Conservation (phyloP, 208 protist genomes). For the Leishmania tropica region DNA sequence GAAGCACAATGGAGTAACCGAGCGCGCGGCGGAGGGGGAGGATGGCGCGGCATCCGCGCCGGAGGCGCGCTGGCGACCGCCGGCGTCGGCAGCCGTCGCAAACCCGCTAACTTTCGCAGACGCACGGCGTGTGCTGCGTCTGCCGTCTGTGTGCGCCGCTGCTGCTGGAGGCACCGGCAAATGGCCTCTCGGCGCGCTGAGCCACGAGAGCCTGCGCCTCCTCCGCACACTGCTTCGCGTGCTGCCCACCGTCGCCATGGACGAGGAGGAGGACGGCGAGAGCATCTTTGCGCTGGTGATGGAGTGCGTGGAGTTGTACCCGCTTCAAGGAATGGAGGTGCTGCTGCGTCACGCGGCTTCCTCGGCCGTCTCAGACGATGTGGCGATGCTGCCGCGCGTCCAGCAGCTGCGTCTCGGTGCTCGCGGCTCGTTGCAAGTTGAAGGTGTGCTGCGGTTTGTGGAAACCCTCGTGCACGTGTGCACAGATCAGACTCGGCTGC, state of each 20-base stretch:
- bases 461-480: slow-evolving; percentile 55
- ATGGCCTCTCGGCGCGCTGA: slow-evolving; percentile 31
- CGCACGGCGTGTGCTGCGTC: slow-evolving; percentile 25
- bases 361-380: slow-evolving; percentile 26
- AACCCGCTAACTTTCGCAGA: slow-evolving; percentile 27
- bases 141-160: slow-evolving; percentile 14
- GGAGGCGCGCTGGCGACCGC: slow-evolving; percentile 20
- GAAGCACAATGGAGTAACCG: neutral
- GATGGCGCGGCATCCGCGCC: neutral
- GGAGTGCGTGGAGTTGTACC: slow-evolving; percentile 47
- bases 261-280: slow-evolving; percentile 56
- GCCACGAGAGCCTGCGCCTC: slow-evolving; percentile 43
- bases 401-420: slow-evolving; percentile 21
- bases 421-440: slow-evolving; percentile 28
- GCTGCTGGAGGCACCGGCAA: neutral
- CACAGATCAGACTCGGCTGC: slow-evolving; percentile 50
- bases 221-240: slow-evolving; percentile 49
- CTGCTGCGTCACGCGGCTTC: slow-evolving; percentile 41
- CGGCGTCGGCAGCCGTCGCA: slow-evolving; percentile 7
- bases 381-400: slow-evolving; percentile 31
- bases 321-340: slow-evolving; percentile 48
- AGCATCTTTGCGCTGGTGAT: slow-evolving; percentile 57
- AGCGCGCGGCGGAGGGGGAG: neutral
- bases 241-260: slow-evolving; percentile 50
- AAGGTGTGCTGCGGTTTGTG: slow-evolving; percentile 50